Percentiles rank a stretch among this genome's conserved stretches.
phyloP scores from a whole-genome alignment of 2,329 filamentous ascomycete genomes.

The Myrmaecium sp. region DNA sequence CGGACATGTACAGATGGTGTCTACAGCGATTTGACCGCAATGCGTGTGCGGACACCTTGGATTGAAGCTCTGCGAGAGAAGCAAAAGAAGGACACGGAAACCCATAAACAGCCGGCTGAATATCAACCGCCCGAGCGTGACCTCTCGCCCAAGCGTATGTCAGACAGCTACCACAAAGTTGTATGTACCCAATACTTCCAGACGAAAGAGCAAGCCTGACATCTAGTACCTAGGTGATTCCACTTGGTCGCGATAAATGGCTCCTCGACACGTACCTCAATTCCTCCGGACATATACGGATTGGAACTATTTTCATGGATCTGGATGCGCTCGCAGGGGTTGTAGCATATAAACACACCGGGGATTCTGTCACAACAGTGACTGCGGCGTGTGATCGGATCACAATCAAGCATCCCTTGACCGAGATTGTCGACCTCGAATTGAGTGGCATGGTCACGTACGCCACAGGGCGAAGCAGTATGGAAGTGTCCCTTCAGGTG shows the following conservation, averaged over 20 bases:
- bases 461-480: slow-evolving; percentile 53
- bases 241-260: slow-evolving; percentile 58
- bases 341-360: slow-evolving; percentile 58
- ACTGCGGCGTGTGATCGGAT: slow-evolving; percentile 49
- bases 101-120: slow-evolving; percentile 14
- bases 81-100: slow-evolving; percentile 20
- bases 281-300: slow-evolving; percentile 52
- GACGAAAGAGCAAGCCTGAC: slow-evolving; percentile 7
- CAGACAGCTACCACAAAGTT: slow-evolving; percentile 51
- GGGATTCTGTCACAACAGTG: slow-evolving; percentile 45
- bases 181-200: slow-evolving; percentile 23
- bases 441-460: slow-evolving; percentile 54
- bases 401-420: slow-evolving; percentile 52
- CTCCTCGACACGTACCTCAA: slow-evolving; percentile 65
- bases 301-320: slow-evolving; percentile 65
- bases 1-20: slow-evolving; percentile 35
- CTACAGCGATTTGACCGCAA: slow-evolving; percentile 40
- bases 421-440: slow-evolving; percentile 63
- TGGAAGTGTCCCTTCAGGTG: slow-evolving; percentile 59
- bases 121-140: slow-evolving; percentile 31
- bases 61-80: slow-evolving; percentile 45
- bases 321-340: slow-evolving; percentile 62
- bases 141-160: slow-evolving; percentile 50
- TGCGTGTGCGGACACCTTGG: slow-evolving; percentile 49
- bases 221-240: slow-evolving; percentile 36